Percentiles rank a stretch among this genome's conserved stretches.
Conservation (phyloP, 129 eudicot genomes). For the Centaurea solstitialis region DNA sequence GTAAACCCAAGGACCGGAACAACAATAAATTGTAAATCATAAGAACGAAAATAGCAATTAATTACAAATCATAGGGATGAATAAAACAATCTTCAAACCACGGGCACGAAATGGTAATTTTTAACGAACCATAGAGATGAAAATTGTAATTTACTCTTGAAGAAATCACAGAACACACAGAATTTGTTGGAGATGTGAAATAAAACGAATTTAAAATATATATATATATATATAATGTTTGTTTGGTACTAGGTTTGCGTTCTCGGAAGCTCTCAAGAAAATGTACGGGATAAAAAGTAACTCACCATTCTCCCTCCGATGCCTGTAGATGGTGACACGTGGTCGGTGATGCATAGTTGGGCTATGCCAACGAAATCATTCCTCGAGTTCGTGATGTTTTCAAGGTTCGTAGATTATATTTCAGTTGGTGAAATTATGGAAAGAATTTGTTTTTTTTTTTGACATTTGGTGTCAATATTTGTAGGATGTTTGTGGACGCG, state of each 20-base stretch:
- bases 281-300: conserved; percentile 71
- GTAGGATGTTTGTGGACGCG: conserved; percentile 91
- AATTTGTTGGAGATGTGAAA: background rate
- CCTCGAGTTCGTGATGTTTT: conserved; percentile 88
- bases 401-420: conserved; percentile 51
- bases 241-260: conserved; percentile 59
- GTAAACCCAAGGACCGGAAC: too few relatives aligned
- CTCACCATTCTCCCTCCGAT: conserved; percentile 65
- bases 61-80: too few relatives aligned
- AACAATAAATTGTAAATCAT: too few relatives aligned
- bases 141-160: too few relatives aligned
- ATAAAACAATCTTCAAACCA: too few relatives aligned
- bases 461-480: conserved; percentile 3
- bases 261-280: conserved; percentile 71
- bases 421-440: background rate
- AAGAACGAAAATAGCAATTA: too few relatives aligned
- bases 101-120: too few relatives aligned
- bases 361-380: conserved; percentile 89
- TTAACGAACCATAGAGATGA: too few relatives aligned
- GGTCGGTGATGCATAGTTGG: conserved; percentile 98
- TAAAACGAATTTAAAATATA: background rate
- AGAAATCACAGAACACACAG: background rate
- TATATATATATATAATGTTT: background rate
- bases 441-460: background rate
- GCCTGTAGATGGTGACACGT: conserved; percentile 81